Base-by-base conservation (phyloP, 2,329 filamentous ascomycete species). In the Stylonectria norvegica region DNA sequence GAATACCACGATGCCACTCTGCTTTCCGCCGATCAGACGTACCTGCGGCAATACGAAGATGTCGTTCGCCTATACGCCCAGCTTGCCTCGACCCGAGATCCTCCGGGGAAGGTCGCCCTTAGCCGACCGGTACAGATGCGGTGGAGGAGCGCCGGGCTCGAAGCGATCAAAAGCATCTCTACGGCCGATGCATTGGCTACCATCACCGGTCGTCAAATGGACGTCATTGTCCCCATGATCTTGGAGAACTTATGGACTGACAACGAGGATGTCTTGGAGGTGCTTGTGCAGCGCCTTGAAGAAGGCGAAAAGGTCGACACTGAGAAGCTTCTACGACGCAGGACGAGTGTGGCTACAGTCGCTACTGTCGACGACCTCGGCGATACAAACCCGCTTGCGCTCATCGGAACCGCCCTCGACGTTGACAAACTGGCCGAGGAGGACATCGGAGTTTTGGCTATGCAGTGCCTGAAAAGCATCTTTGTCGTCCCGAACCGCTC, bases 381-480 rank as follows among this genome's bases (percentile, higher is more conserved):
- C 35, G 79, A 83, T 29, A 76, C 81, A 5, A 86, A 86, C 47
- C 76, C 77, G 5, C 76, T 86, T 30, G 85, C 86, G 17, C 78
- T 89, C n/a, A 79, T 85, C 1, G 87, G 85, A 39, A 89, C 88
- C 0, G 86, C 87, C 1, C 84, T 84, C 17, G 91, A 96, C 59
- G 89, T 89, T 18, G 93, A 97, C 65, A 88, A 85, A 61, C 70
- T 93, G 45, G 90, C 89, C 2, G 90, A 97, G 64, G 84, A 95
- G 67, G 86, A 94, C 58, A 89, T 89, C 12, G 86, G 86, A 19
- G 73, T 94, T 6, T 71, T 94, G 47, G 91, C 93, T 4, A 73
- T 95, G 53, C 84, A 89, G 55, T 94, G 89, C 59, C 69, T 98
- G 40, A 87, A 91, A 65, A 83, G 85, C 54, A 86, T 96, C 33